Evolutionary conservation across 768 basidiomycete genomes (phyloP).

Genomic region (Leccinum broughii): DNA sequence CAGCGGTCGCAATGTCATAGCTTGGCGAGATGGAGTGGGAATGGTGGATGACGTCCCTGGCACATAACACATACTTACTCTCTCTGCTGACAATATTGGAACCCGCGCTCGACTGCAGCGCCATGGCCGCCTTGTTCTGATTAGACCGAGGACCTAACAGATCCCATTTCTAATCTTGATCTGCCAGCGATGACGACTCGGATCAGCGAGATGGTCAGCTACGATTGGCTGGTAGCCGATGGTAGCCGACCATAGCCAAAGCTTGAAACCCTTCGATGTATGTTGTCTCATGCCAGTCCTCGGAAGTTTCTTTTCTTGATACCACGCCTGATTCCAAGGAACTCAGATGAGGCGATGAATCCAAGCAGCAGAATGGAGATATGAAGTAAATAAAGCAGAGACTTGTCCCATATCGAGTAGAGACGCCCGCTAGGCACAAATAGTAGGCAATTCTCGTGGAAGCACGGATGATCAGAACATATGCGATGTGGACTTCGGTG

Average conservation of each 20-base stretch:
- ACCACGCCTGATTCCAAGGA: not conserved
- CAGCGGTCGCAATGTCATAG: too few relatives aligned
- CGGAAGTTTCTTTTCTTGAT: not conserved
- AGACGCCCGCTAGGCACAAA: not conserved
- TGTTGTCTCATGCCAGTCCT: not conserved
- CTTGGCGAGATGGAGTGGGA: too few relatives aligned
- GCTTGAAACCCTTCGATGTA: too few relatives aligned
- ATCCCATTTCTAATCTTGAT: not conserved
- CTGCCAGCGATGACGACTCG: not conserved
- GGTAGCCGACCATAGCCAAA: not conserved
- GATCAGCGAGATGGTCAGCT: not conserved
- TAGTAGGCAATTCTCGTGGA: not conserved
- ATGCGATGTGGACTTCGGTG: not conserved
- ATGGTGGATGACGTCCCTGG: too few relatives aligned
- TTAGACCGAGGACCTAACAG: not conserved
- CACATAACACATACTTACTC: slow-evolving; percentile 32
- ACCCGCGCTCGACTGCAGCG: slow-evolving; percentile 63
- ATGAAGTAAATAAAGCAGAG: not conserved
- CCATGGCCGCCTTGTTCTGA: slow-evolving; percentile 90
- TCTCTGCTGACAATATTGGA: slow-evolving; percentile 90
- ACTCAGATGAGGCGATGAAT: not conserved
- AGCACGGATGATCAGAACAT: not conserved
- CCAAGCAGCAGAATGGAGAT: too few relatives aligned
- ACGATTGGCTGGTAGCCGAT: not conserved
- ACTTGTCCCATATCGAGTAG: too few relatives aligned